phyloP scores from a whole-genome alignment of 306 rosid genomes.

The Nissolia schottii region DNA sequence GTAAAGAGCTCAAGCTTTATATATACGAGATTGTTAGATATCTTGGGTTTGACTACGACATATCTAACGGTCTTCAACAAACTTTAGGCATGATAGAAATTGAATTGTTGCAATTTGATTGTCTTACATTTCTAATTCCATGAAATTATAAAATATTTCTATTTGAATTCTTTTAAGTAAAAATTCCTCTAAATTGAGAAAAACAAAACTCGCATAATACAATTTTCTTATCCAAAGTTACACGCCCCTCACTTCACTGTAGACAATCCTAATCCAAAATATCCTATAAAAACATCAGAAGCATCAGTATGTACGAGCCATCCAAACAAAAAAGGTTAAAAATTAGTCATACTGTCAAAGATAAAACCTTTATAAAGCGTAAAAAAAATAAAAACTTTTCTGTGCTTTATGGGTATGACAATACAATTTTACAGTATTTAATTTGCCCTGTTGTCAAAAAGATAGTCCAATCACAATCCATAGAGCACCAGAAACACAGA shows the following conservation, averaged over 20 bases:
- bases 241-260: no score
- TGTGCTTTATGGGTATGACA: background rate
- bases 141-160: background rate
- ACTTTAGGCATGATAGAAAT: background rate
- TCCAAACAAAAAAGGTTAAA: background rate
- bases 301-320: no score
- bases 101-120: background rate
- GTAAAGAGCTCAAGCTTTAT: no score
- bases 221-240: no score
- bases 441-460: conserved; percentile 1
- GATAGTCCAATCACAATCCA: background rate
- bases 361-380: background rate
- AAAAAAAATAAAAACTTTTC: background rate
- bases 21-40: no score
- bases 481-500: conserved; percentile 7
- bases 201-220: no score
- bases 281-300: background rate
- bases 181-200: no score
- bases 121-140: background rate
- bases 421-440: conserved; percentile 2
- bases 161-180: no score
- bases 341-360: no score
- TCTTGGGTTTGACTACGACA: no score
- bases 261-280: no score
- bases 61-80: background rate